Evolutionary conservation across 139 green algal genomes (phyloP).

Genomic region (Edaphochlamys debaryana): DNA sequence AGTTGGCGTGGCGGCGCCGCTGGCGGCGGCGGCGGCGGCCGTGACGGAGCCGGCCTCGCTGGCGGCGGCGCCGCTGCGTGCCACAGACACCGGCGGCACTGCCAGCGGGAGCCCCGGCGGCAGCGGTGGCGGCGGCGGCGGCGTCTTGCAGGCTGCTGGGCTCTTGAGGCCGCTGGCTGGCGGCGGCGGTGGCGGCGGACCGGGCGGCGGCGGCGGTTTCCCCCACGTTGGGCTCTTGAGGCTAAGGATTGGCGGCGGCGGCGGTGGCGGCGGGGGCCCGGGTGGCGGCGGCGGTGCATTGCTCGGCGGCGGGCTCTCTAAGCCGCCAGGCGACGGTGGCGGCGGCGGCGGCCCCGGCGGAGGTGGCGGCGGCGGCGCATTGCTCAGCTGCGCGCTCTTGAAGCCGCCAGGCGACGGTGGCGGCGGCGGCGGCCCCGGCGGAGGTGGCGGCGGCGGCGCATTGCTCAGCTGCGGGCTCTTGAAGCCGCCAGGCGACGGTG

Average conservation of each 20-base stretch:
- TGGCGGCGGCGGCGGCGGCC: neutral
- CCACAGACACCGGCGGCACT: neutral
- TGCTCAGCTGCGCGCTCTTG: neutral
- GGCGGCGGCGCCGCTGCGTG: neutral
- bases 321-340: neutral
- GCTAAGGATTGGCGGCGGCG: neutral
- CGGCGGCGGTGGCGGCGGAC: too few relatives aligned
- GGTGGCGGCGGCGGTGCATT: constrained; percentile 4
- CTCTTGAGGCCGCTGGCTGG: neutral
- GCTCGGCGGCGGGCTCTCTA: neutral
- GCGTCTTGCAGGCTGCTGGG: neutral
- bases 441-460: constrained; percentile 1
- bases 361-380: neutral
- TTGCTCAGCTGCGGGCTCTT: neutral
- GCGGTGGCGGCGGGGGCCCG: neutral
- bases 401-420: neutral
- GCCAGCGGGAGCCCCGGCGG: neutral
- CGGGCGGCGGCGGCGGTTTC: neutral
- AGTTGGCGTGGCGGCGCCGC: too few relatives aligned
- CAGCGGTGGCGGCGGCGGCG: neutral
- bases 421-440: constrained; percentile 6
- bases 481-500: neutral
- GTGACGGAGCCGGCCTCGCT: neutral
- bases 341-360: constrained; percentile 8
- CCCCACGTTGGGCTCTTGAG: neutral